Evolutionary conservation across 225 moss, liverwort and hornwort species (phyloP).

Genomic region (Neckera pumila): DNA sequence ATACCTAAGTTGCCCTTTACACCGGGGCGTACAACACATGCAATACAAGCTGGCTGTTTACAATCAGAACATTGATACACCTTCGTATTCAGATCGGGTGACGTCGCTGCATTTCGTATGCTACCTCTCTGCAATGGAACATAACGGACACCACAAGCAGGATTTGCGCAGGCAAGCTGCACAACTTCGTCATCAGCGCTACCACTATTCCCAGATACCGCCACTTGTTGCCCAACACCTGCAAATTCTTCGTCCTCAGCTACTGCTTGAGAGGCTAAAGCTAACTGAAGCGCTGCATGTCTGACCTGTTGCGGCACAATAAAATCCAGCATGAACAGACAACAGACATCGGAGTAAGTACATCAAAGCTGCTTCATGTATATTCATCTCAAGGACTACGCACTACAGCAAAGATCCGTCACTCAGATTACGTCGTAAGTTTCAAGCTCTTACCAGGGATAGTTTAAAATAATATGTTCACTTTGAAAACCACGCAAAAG

Average conservation of each 20-base stretch:
- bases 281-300: slow-evolving; percentile 53
- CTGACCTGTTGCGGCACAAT: slow-evolving; percentile 35
- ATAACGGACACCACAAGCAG: slow-evolving; percentile 50
- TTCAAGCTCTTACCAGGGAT: background rate
- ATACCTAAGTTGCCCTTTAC: background rate
- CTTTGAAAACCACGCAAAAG: background rate
- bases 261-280: slow-evolving; percentile 42
- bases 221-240: slow-evolving; percentile 31
- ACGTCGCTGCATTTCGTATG: slow-evolving; percentile 22
- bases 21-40: slow-evolving; percentile 45
- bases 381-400: background rate
- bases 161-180: slow-evolving; percentile 48
- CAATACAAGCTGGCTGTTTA: slow-evolving; percentile 44
- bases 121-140: slow-evolving; percentile 23
- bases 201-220: background rate
- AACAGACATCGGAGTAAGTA: background rate
- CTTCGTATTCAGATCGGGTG: slow-evolving; percentile 14
- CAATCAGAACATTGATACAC: slow-evolving; percentile 35
- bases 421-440: background rate
- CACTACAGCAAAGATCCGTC: background rate
- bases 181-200: slow-evolving; percentile 36
- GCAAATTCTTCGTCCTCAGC: slow-evolving; percentile 72
- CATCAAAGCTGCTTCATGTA: background rate
- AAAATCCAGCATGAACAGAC: background rate
- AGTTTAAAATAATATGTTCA: background rate